Evolutionary conservation across 495 filamentous ascomycete species (phyloP).

Genomic region (Penicillium soppii): DNA sequence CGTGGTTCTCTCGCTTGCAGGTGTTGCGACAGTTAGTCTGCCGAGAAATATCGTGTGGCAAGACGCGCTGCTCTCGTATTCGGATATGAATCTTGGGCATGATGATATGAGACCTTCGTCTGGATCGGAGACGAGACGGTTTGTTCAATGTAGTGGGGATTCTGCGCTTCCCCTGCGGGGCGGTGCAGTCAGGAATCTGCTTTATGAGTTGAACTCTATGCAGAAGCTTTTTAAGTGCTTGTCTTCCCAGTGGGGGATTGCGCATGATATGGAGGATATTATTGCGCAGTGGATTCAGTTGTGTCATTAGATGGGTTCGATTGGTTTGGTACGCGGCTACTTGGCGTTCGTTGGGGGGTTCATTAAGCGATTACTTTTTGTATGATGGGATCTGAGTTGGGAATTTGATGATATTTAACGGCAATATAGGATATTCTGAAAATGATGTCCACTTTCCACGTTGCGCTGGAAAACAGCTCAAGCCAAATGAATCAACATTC

Average conservation of each 20-base stretch:
- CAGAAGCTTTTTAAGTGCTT: slow-evolving; percentile 51
- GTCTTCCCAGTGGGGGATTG: slow-evolving; percentile 49
- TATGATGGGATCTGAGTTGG: not conserved
- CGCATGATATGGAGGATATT: slow-evolving; percentile 50
- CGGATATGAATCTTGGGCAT: slow-evolving; percentile 33
- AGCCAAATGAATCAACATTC: no score
- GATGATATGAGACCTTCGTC: slow-evolving; percentile 20
- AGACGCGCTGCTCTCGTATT: slow-evolving; percentile 35
- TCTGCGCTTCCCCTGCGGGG: slow-evolving; percentile 12
- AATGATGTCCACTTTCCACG: no score
- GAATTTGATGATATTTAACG: not conserved
- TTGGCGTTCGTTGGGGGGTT: not conserved
- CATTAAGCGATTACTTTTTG: not conserved
- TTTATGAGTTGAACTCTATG: slow-evolving; percentile 52
- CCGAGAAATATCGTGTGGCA: slow-evolving; percentile 46
- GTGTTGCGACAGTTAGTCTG: slow-evolving; percentile 35
- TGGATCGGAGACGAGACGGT: slow-evolving; percentile 37
- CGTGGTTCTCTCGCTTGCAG: slow-evolving; percentile 39
- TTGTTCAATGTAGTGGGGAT: slow-evolving; percentile 29
- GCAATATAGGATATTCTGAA: not conserved
- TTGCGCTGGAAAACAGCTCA: no score
- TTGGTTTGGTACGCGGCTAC: no score
- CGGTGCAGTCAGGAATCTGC: slow-evolving; percentile 35
- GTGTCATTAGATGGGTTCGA: slow-evolving; percentile 35
- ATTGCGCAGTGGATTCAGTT: slow-evolving; percentile 46